These are phyloP conservation scores for Spiraea crenata DNA, from an alignment of 331 rosid species.

Conservation along the genomic window DNA sequence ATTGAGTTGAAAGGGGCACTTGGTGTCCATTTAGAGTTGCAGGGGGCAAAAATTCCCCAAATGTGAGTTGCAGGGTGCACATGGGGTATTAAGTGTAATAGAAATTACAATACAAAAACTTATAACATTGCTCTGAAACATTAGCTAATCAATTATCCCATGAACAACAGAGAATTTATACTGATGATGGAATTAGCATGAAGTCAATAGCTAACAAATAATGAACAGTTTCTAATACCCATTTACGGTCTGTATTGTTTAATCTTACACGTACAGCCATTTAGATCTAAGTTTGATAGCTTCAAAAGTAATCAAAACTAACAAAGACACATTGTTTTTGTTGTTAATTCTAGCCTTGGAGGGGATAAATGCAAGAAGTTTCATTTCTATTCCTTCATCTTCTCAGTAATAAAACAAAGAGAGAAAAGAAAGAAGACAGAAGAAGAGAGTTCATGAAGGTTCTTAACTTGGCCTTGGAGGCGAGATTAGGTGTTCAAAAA, in stretches of 20 bases:
- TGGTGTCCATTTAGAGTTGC: too few relatives aligned
- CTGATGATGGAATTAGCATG: not conserved
- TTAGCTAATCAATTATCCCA: not conserved
- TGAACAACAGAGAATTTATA: too few relatives aligned
- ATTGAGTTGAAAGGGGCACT: too few relatives aligned
- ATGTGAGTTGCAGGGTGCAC: too few relatives aligned
- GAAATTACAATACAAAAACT: not conserved
- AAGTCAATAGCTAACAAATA: not conserved
- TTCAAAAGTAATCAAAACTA: not conserved
- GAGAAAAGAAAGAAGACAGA: not conserved
- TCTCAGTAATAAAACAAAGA: not conserved
- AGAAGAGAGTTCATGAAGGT: not conserved
- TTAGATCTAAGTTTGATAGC: not conserved
- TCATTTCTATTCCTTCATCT: not conserved
- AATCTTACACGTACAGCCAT: not conserved
- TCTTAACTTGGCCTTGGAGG: not conserved
- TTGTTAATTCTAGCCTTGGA: too few relatives aligned
- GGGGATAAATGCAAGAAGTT: too few relatives aligned
- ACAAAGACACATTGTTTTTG: too few relatives aligned
- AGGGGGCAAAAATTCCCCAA: too few relatives aligned
- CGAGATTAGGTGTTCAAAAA: not conserved
- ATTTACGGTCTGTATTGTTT: not conserved
- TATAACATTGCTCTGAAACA: not conserved
- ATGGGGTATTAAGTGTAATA: not conserved
- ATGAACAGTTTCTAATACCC: not conserved